phyloP scores from a whole-genome alignment of 306 rosid species.

The Spatholobus suberectus region DNA sequence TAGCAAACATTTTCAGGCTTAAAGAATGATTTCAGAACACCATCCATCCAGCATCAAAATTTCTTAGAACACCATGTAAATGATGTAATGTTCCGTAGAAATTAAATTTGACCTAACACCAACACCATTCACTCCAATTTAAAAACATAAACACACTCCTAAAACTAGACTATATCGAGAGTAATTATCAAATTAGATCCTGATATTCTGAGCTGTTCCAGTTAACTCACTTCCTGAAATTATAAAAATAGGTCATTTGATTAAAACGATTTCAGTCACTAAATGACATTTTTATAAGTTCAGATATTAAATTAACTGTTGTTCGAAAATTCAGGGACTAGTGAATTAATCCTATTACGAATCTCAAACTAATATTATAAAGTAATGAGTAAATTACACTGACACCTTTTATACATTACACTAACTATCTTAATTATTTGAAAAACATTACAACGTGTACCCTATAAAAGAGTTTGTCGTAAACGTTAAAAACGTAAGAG shows the following conservation, averaged over 20 bases:
- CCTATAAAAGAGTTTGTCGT: too few relatives aligned
- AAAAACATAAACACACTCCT: not conserved
- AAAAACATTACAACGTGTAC: too few relatives aligned
- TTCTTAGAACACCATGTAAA: not conserved
- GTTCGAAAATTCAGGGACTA: not conserved
- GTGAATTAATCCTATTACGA: not conserved
- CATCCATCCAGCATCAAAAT: conserved; percentile 8
- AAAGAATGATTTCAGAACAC: not conserved
- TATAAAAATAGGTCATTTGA: not conserved
- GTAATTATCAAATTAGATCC: not conserved
- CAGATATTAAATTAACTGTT: not conserved
- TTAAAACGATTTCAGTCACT: not conserved
- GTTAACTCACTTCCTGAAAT: not conserved
- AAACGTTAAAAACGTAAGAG: too few relatives aligned
- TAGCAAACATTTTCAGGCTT: not conserved
- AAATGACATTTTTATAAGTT: not conserved
- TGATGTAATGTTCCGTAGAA: not conserved
- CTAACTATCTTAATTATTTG: too few relatives aligned
- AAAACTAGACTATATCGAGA: not conserved
- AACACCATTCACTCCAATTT: not conserved
- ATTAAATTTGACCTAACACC: not conserved
- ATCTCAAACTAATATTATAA: too few relatives aligned
- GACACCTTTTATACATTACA: too few relatives aligned
- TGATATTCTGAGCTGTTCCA: too few relatives aligned
- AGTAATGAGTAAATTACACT: too few relatives aligned